phyloP scores from a whole-genome alignment of 495 filamentous ascomycete species.

The Penicillium lividum region DNA sequence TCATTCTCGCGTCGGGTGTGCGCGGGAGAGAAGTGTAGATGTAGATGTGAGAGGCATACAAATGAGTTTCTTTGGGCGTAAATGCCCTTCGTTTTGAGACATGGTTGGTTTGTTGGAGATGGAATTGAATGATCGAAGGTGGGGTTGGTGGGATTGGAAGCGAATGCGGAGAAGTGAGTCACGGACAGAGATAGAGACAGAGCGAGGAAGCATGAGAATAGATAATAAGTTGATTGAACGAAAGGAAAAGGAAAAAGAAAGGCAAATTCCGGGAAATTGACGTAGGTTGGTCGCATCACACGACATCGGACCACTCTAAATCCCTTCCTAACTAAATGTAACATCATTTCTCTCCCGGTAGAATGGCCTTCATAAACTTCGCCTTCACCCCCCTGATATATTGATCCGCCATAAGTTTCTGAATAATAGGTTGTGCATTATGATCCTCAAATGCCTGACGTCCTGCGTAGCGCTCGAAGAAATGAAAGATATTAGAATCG shows the following conservation, averaged over 20 bases:
- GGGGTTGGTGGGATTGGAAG: conserved; percentile 19
- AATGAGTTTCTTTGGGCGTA: conserved; percentile 48
- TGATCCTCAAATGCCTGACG: conserved; percentile 34
- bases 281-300: background rate
- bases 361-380: conserved; percentile 22
- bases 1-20: background rate
- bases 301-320: too few species aligned
- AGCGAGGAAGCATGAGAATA: conserved; percentile 5
- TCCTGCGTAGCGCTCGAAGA: conserved; percentile 36
- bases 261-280: background rate
- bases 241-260: background rate
- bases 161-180: conserved; percentile 25
- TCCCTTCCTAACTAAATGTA: too few species aligned
- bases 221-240: background rate
- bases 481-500: conserved; percentile 35
- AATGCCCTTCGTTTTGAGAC: conserved; percentile 16
- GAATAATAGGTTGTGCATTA: conserved; percentile 32
- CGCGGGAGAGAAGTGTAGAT: background rate
- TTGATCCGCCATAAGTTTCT: conserved; percentile 32
- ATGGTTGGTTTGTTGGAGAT: conserved; percentile 14
- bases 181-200: conserved; percentile 8
- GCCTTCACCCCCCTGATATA: conserved; percentile 31
- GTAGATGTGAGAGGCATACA: conserved; percentile 27
- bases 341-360: too few species aligned
- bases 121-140: conserved; percentile 17